Percentiles rank a stretch among this genome's conserved stretches.
Evolutionary conservation across 2,329 filamentous ascomycete genomes (phyloP).

Genomic region (Clarireedia monteithiana): DNA sequence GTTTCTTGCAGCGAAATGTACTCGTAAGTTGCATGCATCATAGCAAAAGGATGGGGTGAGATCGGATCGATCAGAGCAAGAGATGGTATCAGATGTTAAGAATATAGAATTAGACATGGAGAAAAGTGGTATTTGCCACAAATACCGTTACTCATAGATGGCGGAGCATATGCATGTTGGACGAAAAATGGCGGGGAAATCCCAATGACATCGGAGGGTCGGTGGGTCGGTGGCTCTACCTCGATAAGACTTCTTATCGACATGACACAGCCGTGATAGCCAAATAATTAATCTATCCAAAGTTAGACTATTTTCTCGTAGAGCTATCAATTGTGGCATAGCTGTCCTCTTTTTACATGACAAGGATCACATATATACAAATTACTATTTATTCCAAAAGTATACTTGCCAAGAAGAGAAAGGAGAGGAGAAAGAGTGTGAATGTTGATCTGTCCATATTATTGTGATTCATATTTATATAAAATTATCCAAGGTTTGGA

Average conservation of each 20-base stretch:
- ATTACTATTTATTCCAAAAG: not conserved
- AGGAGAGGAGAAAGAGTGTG: not conserved
- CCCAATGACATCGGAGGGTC: not conserved
- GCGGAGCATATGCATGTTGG: not conserved
- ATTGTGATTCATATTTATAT: not conserved
- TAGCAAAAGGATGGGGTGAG: too few species aligned
- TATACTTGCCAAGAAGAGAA: conserved; percentile 4
- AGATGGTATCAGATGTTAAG: too few species aligned
- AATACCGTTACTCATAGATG: not conserved
- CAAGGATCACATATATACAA: not conserved
- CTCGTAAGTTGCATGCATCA: too few species aligned
- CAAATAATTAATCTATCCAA: not conserved
- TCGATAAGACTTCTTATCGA: conserved; percentile 7
- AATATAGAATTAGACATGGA: too few species aligned
- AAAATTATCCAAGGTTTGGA: not conserved
- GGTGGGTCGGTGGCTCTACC: not conserved
- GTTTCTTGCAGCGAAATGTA: too few species aligned
- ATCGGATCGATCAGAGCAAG: too few species aligned
- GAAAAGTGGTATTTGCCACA: too few species aligned
- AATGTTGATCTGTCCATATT: not conserved
- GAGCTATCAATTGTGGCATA: not conserved
- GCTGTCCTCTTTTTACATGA: conserved; percentile 9
- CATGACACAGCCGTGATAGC: not conserved
- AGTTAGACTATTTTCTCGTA: not conserved
- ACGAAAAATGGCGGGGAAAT: not conserved